Evolutionary conservation across 441 rosid genomes (phyloP), one percentile per base, ranked within the genome.

Genomic region (Adansonia rubrostipa): DNA sequence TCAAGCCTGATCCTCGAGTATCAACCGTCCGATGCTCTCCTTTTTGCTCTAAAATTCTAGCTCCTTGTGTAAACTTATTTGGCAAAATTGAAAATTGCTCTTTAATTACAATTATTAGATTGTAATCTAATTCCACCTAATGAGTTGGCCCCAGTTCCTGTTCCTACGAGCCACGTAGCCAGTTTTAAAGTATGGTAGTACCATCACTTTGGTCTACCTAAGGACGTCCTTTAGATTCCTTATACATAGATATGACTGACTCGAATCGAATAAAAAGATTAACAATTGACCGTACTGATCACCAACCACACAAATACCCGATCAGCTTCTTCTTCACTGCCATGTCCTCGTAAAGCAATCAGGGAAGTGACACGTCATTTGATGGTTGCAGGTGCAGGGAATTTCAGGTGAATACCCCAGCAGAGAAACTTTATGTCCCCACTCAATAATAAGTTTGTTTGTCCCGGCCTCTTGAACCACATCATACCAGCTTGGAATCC

Each of bases 131-230:
- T 71, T 71, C 65, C 42, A 78, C 74, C 77, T 40, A 63, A 75
- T 60, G 4, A 4, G 17, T 67, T 3, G 83, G 75, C 33, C 77
- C 80, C 15, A 2, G 11, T 2, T 36, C 6, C 50, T 56, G 36
- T 50, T 68, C 48, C 50, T 68, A 60, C n/a, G 7, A 28, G 63
- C 84, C 81, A 78, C 76, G 78, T 69, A n/a, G 15, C 66, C 11
- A 6, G n/a, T 51, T 42, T 20, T 47, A 67, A 73, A 33, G 15
- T 1, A 15, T n/a, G 9, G 11, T 22, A 1, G 57, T 24, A 24
- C 28, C 28, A 24, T 24, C 28, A 24, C 28, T 24, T 24, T 24
- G 74, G 74, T 15, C 67, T 66, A 56, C 28, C 68, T 19, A 40
- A 33, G 62, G 74, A 66, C 45, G 47, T 54, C 47, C 67, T 24